Percentiles rank a stretch among this genome's conserved stretches.
Conservation (phyloP, 441 rosid genomes). For the Gossypium schwendimanii region DNA sequence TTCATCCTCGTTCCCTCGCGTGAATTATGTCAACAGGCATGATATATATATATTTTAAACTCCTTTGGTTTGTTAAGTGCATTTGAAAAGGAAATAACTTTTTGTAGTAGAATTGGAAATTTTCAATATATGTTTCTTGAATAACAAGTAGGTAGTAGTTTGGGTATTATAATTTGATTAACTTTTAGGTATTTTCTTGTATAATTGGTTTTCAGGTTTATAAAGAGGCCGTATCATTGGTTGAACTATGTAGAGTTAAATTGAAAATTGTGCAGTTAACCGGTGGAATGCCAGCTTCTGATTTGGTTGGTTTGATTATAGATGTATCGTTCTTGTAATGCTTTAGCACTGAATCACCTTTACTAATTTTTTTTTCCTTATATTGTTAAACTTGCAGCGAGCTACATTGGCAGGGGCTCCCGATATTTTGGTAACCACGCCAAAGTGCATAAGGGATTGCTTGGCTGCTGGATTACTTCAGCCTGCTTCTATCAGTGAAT, state of each 20-base stretch:
- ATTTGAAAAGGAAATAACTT: conserved; percentile 1
- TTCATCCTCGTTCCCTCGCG: conserved; percentile 79
- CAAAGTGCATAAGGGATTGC: conserved; percentile 82
- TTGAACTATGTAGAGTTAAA: conserved; percentile 71
- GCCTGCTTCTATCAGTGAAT: conserved; percentile 43
- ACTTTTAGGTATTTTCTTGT: background rate
- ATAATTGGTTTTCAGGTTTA: conserved; percentile 40
- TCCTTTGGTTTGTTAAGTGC: background rate
- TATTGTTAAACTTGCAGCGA: conserved; percentile 38
- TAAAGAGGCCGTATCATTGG: conserved; percentile 50
- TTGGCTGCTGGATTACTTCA: conserved; percentile 60
- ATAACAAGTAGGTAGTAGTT: background rate
- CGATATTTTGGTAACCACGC: conserved; percentile 73
- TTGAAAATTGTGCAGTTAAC: conserved; percentile 65
- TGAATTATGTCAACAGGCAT: conserved; percentile 76
- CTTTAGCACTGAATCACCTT: background rate
- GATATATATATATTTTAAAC: background rate
- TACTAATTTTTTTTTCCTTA: background rate
- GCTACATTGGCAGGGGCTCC: conserved; percentile 68
- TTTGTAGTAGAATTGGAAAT: background rate
- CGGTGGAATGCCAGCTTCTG: conserved; percentile 63
- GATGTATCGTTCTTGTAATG: background rate
- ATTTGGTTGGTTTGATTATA: conserved; percentile 49
- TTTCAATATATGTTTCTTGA: background rate
- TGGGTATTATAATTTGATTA: background rate